Evolutionary conservation across 495 filamentous ascomycete genomes (phyloP), one percentile per base, ranked within the genome.

Genomic region (Penicillium chermesinum): DNA sequence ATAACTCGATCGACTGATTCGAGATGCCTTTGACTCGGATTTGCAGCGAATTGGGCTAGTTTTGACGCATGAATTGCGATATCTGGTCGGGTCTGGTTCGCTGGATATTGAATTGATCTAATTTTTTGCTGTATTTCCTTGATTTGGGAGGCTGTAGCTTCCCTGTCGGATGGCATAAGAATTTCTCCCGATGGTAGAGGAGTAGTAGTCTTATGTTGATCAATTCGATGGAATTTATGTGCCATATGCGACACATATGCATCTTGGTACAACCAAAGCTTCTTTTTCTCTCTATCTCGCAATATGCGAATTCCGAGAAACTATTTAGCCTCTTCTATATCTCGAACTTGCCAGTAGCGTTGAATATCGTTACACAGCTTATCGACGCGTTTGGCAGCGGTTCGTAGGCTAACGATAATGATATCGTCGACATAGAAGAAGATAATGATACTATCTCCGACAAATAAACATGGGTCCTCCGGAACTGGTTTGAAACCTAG

Each of bases 401-500:
- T 22, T 35, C 15, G 34, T 19, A 20, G 13, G 8, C 16, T 30
- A 14, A 25, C 43, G 5, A 63, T 48, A 3, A 60, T 7, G 4
- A 61, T 58, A 35, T 63, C 48, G 48, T 63, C 54, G 0, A 63
- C 46, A 45, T 61, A 61, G 34, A 64, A 53, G 45, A 64, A 59
- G 3, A 64, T 15, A 39, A 60, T 38, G 12, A 63, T 51, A 1
- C 41, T 30, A 8, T 49, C 8, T 9, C 51, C 33, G 1, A 41
- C 41, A 25, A 64, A 59, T 0, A 61, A 20, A 48, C 52, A 66
- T 16, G 42, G 45, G 18, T 54, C 51, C 16, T 55, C 49, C 9
- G 46, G 40, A 17, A 64, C 44, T 9, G 30, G 16, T 10, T 47
- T 8, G 6, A 64, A 38, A 7, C 46, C 57, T n/a, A 65, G 35